Evolutionary conservation across 2,329 filamentous ascomycete species (phyloP).

Genomic region (Colletotrichum melonis): DNA sequence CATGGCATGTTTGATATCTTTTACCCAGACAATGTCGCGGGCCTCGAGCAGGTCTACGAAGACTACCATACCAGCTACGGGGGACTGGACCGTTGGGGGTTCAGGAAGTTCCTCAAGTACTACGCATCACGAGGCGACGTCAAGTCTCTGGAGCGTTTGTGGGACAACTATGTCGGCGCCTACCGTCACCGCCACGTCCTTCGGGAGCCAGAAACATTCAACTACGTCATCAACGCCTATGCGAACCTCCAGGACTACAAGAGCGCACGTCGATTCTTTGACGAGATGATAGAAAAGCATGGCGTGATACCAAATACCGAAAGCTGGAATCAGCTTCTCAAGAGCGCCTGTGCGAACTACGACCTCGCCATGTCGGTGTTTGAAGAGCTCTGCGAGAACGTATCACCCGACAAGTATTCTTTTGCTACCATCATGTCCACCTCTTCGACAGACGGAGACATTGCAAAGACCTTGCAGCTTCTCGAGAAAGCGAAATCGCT

Average conservation of each 20-base stretch:
- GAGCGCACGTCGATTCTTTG: constrained; percentile 70
- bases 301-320: constrained; percentile 65
- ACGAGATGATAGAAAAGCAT: constrained; percentile 68
- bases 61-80: constrained; percentile 60
- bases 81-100: constrained; percentile 56
- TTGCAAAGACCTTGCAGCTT: constrained; percentile 74
- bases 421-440: constrained; percentile 82
- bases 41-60: constrained; percentile 57
- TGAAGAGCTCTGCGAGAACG: constrained; percentile 62
- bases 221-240: constrained; percentile 77
- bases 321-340: constrained; percentile 83
- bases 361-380: constrained; percentile 74
- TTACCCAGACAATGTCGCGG: constrained; percentile 49
- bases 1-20: constrained; percentile 58
- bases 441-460: constrained; percentile 77
- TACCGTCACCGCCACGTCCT: constrained; percentile 48
- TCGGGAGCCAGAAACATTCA: constrained; percentile 51
- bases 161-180: constrained; percentile 53
- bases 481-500: constrained; percentile 72
- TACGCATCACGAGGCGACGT: constrained; percentile 61
- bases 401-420: constrained; percentile 70
- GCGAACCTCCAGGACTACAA: constrained; percentile 74
- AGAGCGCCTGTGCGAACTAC: constrained; percentile 75
- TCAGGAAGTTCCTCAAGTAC: constrained; percentile 60
- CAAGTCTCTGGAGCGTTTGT: constrained; percentile 56